Evolutionary conservation across 2,329 filamentous ascomycete species (phyloP), one percentile per base, ranked within the genome.

Genomic region (Pseudogymnoascus sp.): DNA sequence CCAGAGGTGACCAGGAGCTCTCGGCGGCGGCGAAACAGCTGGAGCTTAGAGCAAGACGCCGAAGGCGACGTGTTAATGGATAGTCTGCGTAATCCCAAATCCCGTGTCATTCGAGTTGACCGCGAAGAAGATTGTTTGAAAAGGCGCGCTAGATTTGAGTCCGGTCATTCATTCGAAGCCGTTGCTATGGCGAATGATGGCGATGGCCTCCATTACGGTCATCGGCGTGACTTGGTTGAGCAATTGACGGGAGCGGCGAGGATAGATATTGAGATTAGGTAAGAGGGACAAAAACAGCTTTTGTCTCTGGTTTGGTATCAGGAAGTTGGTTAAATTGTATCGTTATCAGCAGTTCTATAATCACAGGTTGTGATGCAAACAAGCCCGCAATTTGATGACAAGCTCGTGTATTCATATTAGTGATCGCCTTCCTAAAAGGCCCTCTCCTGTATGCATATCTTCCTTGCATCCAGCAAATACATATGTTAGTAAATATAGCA

Each of bases 251-350:
- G 74, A 10, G 72, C 77, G 62, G 70, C 73, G 31, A 72, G 75
- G 66, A 70, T 79, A 59, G 74, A 78, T 63, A 68, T 78, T 67
- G 75, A 77, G 67, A 72, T 78, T 61, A 61, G 66, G 40, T 71
- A 65, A 59, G 61, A 26, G 59, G 28, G 8, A 14, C n/a, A 33
- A 28, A 19, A 33, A 10, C 28, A 33, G 50, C 28, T 12, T 56
- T 5, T 33, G 50, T 56, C 26, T 19, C 28, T 56, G n/a, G 28
- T 14, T 56, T 33, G 50, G 28, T 33, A 56, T 35, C 28, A 22
- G 28, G 28, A 6, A 22, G 14, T 56, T 56, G 28, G 28, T 22
- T 33, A 56, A 56, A 56, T 56, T 56, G 50, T 56, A 56, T 56
- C 8, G 50, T 56, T 56, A 56, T 33, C 2, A 56, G 28, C 10